Conservation (phyloP, 1,284 basidiomycete species). For the Lentinula novae-zelandiae region DNA sequence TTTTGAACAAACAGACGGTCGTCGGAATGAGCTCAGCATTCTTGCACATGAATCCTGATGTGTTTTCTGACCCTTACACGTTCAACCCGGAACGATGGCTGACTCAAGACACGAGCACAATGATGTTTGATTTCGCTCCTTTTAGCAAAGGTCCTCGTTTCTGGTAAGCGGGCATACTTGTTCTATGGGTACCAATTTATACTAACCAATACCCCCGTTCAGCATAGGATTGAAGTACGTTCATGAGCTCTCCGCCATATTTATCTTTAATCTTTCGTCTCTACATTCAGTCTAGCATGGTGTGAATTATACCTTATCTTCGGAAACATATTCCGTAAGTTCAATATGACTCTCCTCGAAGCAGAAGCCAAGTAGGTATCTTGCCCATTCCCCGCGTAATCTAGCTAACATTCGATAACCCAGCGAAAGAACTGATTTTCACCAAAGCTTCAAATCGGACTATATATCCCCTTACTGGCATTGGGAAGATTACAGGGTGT, state of each 20-base stretch:
- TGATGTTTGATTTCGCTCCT: conserved; percentile 4
- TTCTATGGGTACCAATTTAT: background rate
- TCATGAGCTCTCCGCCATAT: background rate
- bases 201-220: background rate
- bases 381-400: background rate
- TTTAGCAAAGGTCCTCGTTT: conserved; percentile 12
- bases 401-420: background rate
- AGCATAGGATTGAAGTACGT: conserved; percentile 3
- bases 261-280: background rate
- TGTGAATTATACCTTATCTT: conserved; percentile 10
- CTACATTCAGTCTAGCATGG: conserved; percentile 3
- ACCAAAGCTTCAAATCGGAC: background rate
- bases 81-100: conserved; percentile 14
- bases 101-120: background rate
- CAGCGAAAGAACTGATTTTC: background rate
- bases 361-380: background rate
- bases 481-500: background rate
- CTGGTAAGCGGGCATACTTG: background rate
- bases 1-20: conserved; percentile 1
- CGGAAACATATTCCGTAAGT: conserved; percentile 4
- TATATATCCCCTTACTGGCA: background rate
- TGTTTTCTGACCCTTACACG: conserved; percentile 5
- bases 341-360: background rate
- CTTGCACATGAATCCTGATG: conserved; percentile 8
- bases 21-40: conserved; percentile 5